Evolutionary conservation across 2,329 filamentous ascomycete genomes (phyloP).

Genomic region (Aureobasidium melanogenum): DNA sequence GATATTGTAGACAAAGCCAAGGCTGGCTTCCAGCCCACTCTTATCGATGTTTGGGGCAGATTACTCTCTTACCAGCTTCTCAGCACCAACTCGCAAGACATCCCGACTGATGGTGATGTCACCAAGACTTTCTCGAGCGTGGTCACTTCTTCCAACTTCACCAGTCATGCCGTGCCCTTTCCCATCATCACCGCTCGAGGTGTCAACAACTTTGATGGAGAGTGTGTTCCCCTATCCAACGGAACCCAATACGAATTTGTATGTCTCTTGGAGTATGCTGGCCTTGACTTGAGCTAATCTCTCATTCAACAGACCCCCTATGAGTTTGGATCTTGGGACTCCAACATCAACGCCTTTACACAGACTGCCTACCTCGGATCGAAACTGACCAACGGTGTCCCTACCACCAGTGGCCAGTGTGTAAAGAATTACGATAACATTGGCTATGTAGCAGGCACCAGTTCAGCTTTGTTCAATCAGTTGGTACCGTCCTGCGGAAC

Average conservation of each 20-base stretch:
- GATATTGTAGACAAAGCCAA: constrained; percentile 29
- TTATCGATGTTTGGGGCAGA: constrained; percentile 35
- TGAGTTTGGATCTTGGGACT: constrained; percentile 58
- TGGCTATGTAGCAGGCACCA: constrained; percentile 39
- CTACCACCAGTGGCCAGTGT: constrained; percentile 33
- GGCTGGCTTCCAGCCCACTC: constrained; percentile 31
- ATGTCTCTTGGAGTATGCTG: neutral
- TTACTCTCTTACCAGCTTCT: constrained; percentile 34
- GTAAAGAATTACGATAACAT: constrained; percentile 41
- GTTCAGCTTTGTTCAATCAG: constrained; percentile 34
- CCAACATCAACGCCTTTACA: constrained; percentile 50
- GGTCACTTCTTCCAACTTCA: constrained; percentile 32
- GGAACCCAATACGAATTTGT: constrained; percentile 50
- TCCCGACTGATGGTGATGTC: constrained; percentile 30
- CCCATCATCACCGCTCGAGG: constrained; percentile 38
- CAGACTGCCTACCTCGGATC: constrained; percentile 53
- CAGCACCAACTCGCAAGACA: constrained; percentile 9
- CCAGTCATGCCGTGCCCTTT: constrained; percentile 30
- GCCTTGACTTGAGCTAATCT: neutral
- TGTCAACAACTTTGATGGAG: constrained; percentile 27
- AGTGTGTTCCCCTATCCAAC: constrained; percentile 36
- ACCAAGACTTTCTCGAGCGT: constrained; percentile 27
- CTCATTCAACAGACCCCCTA: constrained; percentile 45
- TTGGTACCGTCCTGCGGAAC: constrained; percentile 22
- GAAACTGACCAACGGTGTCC: constrained; percentile 43